These are phyloP conservation scores for Paracoccidioides brasiliensis DNA, from an alignment of 2,329 filamentous ascomycete genomes.

Conservation along the genomic window DNA sequence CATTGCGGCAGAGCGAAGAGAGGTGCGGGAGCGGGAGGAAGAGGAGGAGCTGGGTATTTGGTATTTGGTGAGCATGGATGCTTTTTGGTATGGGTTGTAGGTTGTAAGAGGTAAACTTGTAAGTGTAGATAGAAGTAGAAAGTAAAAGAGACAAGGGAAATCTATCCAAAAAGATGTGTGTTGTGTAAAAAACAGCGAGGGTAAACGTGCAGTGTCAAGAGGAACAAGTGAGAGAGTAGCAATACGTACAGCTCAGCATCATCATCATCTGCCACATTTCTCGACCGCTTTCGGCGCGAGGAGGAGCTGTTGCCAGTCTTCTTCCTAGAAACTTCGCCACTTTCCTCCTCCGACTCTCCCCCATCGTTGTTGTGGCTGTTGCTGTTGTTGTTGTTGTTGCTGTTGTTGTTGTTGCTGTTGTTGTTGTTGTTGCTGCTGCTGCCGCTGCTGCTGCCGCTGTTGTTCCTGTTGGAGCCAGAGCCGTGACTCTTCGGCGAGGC, in stretches of 20 bases:
- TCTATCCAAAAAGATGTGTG: too few species aligned
- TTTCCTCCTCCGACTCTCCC: slow-evolving; percentile 26
- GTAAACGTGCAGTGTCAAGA: slow-evolving; percentile 5
- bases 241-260: slow-evolving; percentile 65
- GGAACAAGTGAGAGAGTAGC: neutral
- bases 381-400: too few species aligned
- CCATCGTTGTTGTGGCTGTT: slow-evolving; percentile 31
- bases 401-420: too few species aligned
- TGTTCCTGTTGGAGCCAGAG: slow-evolving; percentile 14
- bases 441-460: too few species aligned
- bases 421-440: too few species aligned
- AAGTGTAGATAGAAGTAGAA: slow-evolving; percentile 4
- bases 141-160: slow-evolving; percentile 5
- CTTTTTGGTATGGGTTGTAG: slow-evolving; percentile 3
- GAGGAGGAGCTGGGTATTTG: slow-evolving; percentile 47
- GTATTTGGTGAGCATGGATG: neutral
- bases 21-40: slow-evolving; percentile 53
- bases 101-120: slow-evolving; percentile 4
- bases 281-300: slow-evolving; percentile 33
- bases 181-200: neutral
- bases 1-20: slow-evolving; percentile 74
- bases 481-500: slow-evolving; percentile 37
- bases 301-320: slow-evolving; percentile 28
- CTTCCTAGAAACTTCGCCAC: slow-evolving; percentile 38
- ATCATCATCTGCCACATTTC: slow-evolving; percentile 57